Base-by-base conservation (phyloP, 106 monocot species). In the Posidonia australis region DNA sequence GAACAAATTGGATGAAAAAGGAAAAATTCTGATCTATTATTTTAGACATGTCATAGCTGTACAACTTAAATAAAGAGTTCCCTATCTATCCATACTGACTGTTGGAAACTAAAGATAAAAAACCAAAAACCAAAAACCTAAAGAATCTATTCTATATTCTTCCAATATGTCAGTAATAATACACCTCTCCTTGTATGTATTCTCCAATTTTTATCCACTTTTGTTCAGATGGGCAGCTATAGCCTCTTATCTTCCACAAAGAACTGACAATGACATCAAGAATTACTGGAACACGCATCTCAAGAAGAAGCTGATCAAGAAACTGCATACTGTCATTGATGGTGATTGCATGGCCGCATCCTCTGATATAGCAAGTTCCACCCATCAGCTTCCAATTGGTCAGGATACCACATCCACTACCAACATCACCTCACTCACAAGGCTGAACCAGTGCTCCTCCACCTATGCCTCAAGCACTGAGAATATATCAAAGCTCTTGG, bases 221-320 rank as follows among this genome's bases (percentile, higher is more conserved):
- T 36, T 20, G 9, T 29, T n/a, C 63, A 86, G 86, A 62, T 86
- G 86, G 86, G 86, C 86, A 19, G 77, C 86, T 4, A 86, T 86
- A 65, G 86, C 86, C 27, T 84, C 87, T 46, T 84, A 84, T 67
- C 87, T 87, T 41, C 87, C 87, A 5, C 87, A 73, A 44, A 81
- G 87, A 66, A 87, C 87, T 29, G 87, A 87, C 47, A 87, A 87
- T 32, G 87, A 87, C 54, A 83, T 87, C 71, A 87, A 87, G 76
- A 87, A 87, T 67, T 87, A 84, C 72, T 87, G 87, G 87, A 87
- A 87, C 77, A 83, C 83, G 12, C 87, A 87, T 76, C 76, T 87
- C 63, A 87, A 87, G 78, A 87, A 83, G 73, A 87, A 80, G 74
- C 56, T 83, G 43, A 75, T 71, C 32, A 81, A 67, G 67, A 18